A percentile compares a stretch with the other conserved stretches of the same genome.
phyloP scores from a whole-genome alignment of 352 stramenopile genomes.

The Pythium scleroteichum region DNA sequence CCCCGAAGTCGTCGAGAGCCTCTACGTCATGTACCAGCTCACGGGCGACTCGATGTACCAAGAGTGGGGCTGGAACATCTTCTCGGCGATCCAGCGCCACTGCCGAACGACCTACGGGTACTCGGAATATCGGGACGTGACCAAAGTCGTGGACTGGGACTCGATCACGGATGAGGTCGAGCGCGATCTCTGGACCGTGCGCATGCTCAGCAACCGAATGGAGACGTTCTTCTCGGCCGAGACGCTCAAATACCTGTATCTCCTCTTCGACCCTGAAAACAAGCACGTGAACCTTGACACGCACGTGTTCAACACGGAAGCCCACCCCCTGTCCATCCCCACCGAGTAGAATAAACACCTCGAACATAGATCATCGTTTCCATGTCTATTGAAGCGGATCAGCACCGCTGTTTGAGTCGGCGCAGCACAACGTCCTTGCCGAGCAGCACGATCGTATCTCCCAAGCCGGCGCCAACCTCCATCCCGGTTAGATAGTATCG shows the following conservation, averaged over 20 bases:
- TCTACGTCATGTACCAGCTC: conserved; percentile 96
- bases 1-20: conserved; percentile 95
- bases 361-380: neutral
- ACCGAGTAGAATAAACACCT: neutral
- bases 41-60: conserved; percentile 94
- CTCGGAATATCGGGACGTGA: conserved; percentile 63
- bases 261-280: conserved; percentile 85
- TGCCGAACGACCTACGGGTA: conserved; percentile 91
- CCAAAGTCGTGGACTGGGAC: conserved; percentile 9
- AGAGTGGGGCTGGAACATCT: conserved; percentile 96
- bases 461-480: conserved; percentile 80
- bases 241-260: conserved; percentile 98
- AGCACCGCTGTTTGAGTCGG: conserved; percentile 23
- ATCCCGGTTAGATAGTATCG: conserved; percentile 87
- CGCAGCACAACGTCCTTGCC: conserved; percentile 58
- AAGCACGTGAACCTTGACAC: conserved; percentile 87
- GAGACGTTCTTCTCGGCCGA: conserved; percentile 99
- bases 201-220: conserved; percentile 90
- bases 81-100: conserved; percentile 91
- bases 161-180: conserved; percentile 4
- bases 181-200: conserved; percentile 13
- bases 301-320: conserved; percentile 97
- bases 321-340: conserved; percentile 81
- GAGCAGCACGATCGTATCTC: conserved; percentile 81
- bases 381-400: conserved; percentile 6